phyloP scores from a whole-genome alignment of 805 yeast genomes.

The Cyberlindnera maclurae region DNA sequence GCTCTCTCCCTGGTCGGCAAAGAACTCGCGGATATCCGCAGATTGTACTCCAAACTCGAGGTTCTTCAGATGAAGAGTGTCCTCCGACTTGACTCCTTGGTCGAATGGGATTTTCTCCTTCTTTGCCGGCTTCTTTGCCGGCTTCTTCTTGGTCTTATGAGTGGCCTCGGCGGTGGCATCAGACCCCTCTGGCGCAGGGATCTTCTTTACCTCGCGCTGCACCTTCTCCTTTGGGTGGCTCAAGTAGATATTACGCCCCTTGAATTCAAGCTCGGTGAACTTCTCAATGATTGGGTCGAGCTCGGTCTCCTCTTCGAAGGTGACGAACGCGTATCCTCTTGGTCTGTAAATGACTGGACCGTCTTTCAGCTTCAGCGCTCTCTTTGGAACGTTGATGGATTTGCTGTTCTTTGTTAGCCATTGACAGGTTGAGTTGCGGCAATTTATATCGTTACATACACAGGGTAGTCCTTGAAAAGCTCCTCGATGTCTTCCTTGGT shows the following conservation, averaged over 20 bases:
- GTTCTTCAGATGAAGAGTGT: conserved; percentile 57
- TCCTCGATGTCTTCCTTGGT: conserved; percentile 48
- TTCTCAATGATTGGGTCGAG: conserved; percentile 35
- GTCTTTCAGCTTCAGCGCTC: conserved; percentile 37
- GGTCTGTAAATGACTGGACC: conserved; percentile 32
- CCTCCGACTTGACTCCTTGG: conserved; percentile 31
- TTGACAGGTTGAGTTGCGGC: too few relatives aligned
- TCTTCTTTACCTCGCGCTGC: background rate
- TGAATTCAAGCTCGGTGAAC: conserved; percentile 36
- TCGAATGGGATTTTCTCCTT: conserved; percentile 29
- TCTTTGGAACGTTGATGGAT: conserved; percentile 15
- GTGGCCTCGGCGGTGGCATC: conserved; percentile 11
- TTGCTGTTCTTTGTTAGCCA: background rate
- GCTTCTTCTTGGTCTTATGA: conserved; percentile 5
- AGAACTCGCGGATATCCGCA: conserved; percentile 43
- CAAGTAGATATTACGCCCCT: conserved; percentile 41
- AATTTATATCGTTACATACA: conserved; percentile 12
- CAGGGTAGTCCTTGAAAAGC: conserved; percentile 41
- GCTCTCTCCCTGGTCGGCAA: conserved; percentile 37
- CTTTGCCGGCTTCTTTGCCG: conserved; percentile 4
- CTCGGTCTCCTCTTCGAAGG: conserved; percentile 36
- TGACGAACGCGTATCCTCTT: conserved; percentile 56
- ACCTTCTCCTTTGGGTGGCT: conserved; percentile 43
- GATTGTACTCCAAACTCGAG: conserved; percentile 55
- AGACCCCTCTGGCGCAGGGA: conserved; percentile 1